Evolutionary conservation across 495 filamentous ascomycete genomes (phyloP).

Genomic region (Penicillium argentinense): DNA sequence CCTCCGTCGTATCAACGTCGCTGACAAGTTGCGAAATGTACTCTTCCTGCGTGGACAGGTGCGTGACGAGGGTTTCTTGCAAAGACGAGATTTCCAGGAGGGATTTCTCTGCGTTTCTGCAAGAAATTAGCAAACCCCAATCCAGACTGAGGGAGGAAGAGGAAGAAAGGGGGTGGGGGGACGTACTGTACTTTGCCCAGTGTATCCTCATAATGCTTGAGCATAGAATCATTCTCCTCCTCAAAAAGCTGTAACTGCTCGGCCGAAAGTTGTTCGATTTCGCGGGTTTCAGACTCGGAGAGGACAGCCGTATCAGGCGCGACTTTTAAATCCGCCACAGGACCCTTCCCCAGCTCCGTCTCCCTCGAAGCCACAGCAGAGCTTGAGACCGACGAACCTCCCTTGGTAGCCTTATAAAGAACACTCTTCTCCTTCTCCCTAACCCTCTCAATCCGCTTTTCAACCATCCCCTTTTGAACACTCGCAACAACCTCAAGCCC

Average conservation of each 20-base stretch:
- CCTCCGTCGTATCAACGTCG: slow-evolving; percentile 75
- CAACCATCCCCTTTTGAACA: slow-evolving; percentile 87
- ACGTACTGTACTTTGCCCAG: slow-evolving; percentile 89
- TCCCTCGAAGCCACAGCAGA: neutral
- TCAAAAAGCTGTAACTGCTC: slow-evolving; percentile 93
- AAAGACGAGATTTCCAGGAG: slow-evolving; percentile 91
- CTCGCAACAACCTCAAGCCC: slow-evolving; percentile 71
- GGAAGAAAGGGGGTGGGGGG: neutral
- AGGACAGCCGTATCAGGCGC: slow-evolving; percentile 25
- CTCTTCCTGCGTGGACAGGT: slow-evolving; percentile 79
- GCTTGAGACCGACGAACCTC: neutral
- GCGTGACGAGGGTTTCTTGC: slow-evolving; percentile 81
- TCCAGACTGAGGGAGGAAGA: neutral
- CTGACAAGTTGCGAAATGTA: slow-evolving; percentile 86
- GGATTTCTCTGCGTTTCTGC: slow-evolving; percentile 84
- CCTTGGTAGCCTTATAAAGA: slow-evolving; percentile 58
- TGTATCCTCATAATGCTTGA: slow-evolving; percentile 87
- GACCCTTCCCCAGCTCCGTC: neutral
- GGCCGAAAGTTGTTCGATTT: slow-evolving; percentile 64
- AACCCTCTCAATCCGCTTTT: slow-evolving; percentile 77
- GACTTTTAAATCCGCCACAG: neutral
- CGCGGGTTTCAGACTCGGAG: slow-evolving; percentile 45
- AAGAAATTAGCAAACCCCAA: neutral
- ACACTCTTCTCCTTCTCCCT: slow-evolving; percentile 88
- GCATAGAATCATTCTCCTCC: slow-evolving; percentile 87